Evolutionary conservation across 805 yeast genomes (phyloP).

Genomic region (Kuraishia capsulata): DNA sequence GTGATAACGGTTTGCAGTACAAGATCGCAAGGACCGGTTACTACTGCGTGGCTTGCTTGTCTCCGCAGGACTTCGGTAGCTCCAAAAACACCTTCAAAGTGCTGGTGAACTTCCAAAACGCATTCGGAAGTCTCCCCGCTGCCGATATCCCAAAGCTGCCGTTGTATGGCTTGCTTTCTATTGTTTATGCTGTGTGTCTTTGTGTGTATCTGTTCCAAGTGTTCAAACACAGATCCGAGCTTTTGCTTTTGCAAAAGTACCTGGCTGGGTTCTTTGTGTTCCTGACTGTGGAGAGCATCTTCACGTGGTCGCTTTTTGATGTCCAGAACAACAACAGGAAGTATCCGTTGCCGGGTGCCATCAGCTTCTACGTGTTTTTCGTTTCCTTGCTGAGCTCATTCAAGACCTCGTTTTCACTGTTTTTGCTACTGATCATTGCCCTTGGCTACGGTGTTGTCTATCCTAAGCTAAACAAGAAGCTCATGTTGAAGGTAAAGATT

Average conservation of each 20-base stretch:
- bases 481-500: constrained; percentile 63
- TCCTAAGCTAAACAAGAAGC: constrained; percentile 67
- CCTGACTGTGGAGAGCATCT: constrained; percentile 73
- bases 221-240: constrained; percentile 76
- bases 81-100: constrained; percentile 41
- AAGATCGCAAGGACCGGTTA: constrained; percentile 72
- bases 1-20: constrained; percentile 55
- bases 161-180: constrained; percentile 76
- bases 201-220: constrained; percentile 81
- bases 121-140: constrained; percentile 85
- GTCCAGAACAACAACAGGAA: constrained; percentile 49
- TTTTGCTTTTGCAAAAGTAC: constrained; percentile 85
- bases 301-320: constrained; percentile 89
- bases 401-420: constrained; percentile 81
- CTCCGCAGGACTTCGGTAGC: constrained; percentile 24
- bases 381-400: constrained; percentile 72
- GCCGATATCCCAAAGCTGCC: constrained; percentile 87
- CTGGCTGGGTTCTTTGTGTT: constrained; percentile 78
- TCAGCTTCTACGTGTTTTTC: constrained; percentile 68
- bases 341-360: constrained; percentile 27
- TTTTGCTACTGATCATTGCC: constrained; percentile 74
- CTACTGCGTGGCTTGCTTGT: constrained; percentile 78
- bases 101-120: constrained; percentile 76
- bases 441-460: constrained; percentile 93
- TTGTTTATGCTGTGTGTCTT: constrained; percentile 73